Evolutionary conservation across 139 green algal genomes (phyloP), one percentile per base, ranked within the genome.

Genomic region (Chlamydomonas applanata): DNA sequence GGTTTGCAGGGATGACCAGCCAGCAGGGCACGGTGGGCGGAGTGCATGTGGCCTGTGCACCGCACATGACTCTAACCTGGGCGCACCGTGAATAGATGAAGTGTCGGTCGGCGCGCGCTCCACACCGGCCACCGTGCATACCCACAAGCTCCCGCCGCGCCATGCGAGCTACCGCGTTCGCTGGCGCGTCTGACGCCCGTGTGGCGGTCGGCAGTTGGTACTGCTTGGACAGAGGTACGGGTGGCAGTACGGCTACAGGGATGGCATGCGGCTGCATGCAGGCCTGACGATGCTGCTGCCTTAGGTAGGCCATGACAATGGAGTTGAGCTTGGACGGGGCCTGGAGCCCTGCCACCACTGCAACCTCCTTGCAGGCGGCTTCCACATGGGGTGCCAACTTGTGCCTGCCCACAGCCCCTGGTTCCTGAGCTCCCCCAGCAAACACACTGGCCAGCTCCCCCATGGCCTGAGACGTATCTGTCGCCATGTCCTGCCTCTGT

Each of bases 261-360:
- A 75, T 74, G 5, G 59, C 49, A 86, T 73, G 72, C 76, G 83
- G 78, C 22, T 78, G 73, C 22, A 79, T 94, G 90, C 73, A 72
- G 3, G 64, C 62, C 45, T 67, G 62, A 1, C 80, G 54, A 71
- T 94, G 88, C 85, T 94, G 90, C 57, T 92, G 85, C 75, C 84
- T 81, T 30, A 95, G 85, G 75, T 91, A 89, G 14, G 79, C 65
- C 64, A 85, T 87, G 0, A 95, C 78, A 4, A 95, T 92, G 49
- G 62, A 44, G 49, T 91, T 78, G 25, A 94, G 79, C 49, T 80
- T 82, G 70, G 74, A 81, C 49, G 57, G n/a, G 11, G 62, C 75
- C 1, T 70, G 52, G 1, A 73, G 74, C 2, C 76, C 72, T 1
- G 63, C 63, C 3, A 82, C 32, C 49, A 36, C 29, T 22, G 62